A percentile compares a stretch with the other conserved stretches of the same genome.
phyloP scores from a whole-genome alignment of 169 alveolate species.

The Theileria equi region DNA sequence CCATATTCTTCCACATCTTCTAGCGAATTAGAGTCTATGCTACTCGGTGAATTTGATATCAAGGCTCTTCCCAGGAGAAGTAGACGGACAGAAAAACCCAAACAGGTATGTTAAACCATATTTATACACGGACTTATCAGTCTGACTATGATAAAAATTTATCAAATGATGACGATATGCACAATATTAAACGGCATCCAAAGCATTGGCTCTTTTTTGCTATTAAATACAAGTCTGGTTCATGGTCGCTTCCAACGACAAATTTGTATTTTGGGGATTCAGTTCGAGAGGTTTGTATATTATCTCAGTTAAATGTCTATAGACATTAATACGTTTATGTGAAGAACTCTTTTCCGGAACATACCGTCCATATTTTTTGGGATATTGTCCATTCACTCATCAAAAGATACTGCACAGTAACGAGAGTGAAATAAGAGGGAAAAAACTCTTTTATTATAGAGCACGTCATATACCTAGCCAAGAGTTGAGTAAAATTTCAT shows the following conservation, averaged over 20 bases:
- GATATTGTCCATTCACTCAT: constrained; percentile 66
- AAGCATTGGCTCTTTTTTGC: constrained; percentile 60
- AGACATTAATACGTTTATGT: constrained; percentile 68
- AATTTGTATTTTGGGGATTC: constrained; percentile 67
- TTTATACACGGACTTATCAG: not conserved
- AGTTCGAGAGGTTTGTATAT: constrained; percentile 23
- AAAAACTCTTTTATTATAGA: constrained; percentile 65
- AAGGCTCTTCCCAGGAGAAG: constrained; percentile 11
- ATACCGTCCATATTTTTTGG: constrained; percentile 68
- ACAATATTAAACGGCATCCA: constrained; percentile 63
- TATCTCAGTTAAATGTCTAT: not conserved
- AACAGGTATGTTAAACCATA: not conserved
- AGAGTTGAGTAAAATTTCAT: constrained; percentile 12
- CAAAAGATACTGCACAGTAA: constrained; percentile 10
- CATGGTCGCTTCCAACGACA: constrained; percentile 72
- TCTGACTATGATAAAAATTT: constrained; percentile 12
- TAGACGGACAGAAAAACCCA: constrained; percentile 12
- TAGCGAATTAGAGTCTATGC: constrained; percentile 41
- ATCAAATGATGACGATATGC: constrained; percentile 37
- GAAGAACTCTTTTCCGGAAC: constrained; percentile 59
- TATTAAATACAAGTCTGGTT: constrained; percentile 54
- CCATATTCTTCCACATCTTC: not conserved
- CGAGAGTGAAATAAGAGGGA: constrained; percentile 12
- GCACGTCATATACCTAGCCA: constrained; percentile 64
- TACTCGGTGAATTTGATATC: constrained; percentile 27